A percentile compares a stretch with the other conserved stretches of the same genome.
Conservation (phyloP, 2,329 filamentous ascomycete species). For the Penicillium sp. region DNA sequence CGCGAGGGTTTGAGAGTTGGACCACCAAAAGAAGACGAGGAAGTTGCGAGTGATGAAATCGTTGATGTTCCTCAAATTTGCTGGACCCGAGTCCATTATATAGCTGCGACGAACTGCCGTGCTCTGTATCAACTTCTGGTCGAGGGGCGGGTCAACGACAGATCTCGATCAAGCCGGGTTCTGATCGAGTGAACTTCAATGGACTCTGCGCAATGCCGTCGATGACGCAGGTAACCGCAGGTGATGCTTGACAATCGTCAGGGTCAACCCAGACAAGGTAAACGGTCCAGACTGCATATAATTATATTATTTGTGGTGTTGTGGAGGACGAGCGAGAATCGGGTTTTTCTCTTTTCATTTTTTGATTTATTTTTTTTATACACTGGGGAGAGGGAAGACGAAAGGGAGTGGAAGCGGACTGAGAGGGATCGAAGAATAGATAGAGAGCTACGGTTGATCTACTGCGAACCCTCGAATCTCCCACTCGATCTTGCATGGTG, state of each 20-base stretch:
- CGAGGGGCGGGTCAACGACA: neutral
- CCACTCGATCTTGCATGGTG: conserved; percentile 18
- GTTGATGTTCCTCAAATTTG: conserved; percentile 7
- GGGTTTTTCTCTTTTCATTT: neutral
- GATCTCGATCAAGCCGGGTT: conserved; percentile 17
- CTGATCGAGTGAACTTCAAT: conserved; percentile 8
- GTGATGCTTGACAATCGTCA: conserved; percentile 8
- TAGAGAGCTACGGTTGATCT: conserved; percentile 7
- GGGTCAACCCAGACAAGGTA: conserved; percentile 1
- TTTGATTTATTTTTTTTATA: neutral
- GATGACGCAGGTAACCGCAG: conserved; percentile 20
- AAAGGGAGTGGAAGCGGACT: neutral
- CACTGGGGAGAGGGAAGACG: neutral
- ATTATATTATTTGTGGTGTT: neutral
- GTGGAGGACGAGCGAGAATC: neutral
- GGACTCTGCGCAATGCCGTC: conserved; percentile 19
- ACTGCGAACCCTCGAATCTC: neutral
- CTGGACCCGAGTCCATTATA: conserved; percentile 19
- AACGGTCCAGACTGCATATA: neutral
- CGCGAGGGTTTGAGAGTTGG: neutral
- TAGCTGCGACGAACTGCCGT: conserved; percentile 1
- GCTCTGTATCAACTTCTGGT: conserved; percentile 5
- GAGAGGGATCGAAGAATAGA: neutral
- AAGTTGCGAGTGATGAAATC: neutral
- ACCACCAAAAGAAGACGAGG: neutral